Percentiles rank a stretch among this genome's conserved stretches.
phyloP scores from a whole-genome alignment of 2,329 filamentous ascomycete species.

The Ophiostoma australiae region DNA sequence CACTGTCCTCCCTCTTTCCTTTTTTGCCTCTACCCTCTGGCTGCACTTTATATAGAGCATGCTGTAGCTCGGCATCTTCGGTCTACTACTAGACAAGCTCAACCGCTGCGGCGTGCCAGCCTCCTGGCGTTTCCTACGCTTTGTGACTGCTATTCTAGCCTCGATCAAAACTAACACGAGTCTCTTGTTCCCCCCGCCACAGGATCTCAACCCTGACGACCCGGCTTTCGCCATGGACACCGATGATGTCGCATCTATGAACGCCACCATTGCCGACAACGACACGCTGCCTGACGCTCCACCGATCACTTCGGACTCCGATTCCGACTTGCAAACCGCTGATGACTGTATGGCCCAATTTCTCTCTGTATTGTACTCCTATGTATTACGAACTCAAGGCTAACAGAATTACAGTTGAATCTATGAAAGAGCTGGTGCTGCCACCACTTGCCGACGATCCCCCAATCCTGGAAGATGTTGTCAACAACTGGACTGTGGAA shows the following conservation, averaged over 20 bases:
- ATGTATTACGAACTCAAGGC: constrained; percentile 29
- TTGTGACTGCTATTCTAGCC: not conserved
- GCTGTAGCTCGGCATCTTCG: not conserved
- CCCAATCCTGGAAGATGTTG: constrained; percentile 68
- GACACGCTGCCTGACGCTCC: constrained; percentile 46
- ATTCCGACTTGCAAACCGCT: constrained; percentile 47
- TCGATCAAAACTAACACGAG: constrained; percentile 25
- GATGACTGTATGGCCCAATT: constrained; percentile 46
- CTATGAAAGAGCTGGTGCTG: constrained; percentile 77
- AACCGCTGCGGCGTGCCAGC: not conserved
- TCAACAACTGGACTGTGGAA: constrained; percentile 82
- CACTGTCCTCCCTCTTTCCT: not conserved
- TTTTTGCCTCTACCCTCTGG: not conserved
- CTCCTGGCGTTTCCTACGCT: not conserved
- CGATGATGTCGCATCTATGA: constrained; percentile 47
- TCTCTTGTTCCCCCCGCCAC: constrained; percentile 38
- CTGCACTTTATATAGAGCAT: not conserved
- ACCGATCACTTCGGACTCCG: constrained; percentile 40
- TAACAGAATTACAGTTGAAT: constrained; percentile 57
- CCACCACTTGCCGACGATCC: constrained; percentile 69
- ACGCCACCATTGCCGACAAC: constrained; percentile 42
- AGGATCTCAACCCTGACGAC: constrained; percentile 40
- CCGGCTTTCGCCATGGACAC: constrained; percentile 54
- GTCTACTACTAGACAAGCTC: not conserved
- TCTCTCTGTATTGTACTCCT: not conserved